Percentiles rank a stretch among this genome's conserved stretches.
These are phyloP conservation scores for Pythium vanterpoolii DNA, from an alignment of 352 stramenopile species.

Conservation along the genomic window DNA sequence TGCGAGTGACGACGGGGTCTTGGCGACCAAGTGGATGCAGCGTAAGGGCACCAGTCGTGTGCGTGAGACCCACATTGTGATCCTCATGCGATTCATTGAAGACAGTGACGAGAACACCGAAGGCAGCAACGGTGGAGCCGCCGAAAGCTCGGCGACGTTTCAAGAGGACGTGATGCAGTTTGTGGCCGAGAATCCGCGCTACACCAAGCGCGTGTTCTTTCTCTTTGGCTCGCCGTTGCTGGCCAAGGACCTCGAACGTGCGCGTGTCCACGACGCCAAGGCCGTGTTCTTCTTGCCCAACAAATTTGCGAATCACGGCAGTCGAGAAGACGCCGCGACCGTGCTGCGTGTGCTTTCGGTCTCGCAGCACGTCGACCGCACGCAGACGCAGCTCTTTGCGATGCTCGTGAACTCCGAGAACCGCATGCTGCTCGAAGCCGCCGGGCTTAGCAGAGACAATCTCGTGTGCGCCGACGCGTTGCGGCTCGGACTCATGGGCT, in stretches of 20 bases:
- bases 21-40: conserved; percentile 50
- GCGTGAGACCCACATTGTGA: conserved; percentile 77
- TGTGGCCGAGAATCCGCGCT: conserved; percentile 62
- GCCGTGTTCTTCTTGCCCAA: conserved; percentile 85
- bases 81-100: conserved; percentile 75
- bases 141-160: conserved; percentile 31
- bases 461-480: conserved; percentile 81
- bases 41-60: conserved; percentile 40
- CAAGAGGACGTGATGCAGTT: conserved; percentile 66
- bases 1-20: background rate
- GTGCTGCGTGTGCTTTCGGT: conserved; percentile 80
- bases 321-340: conserved; percentile 79
- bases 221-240: conserved; percentile 68
- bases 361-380: conserved; percentile 47
- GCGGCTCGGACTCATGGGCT: conserved; percentile 78
- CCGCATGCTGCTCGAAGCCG: conserved; percentile 68
- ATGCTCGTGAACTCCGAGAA: conserved; percentile 87
- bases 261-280: conserved; percentile 59
- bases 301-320: conserved; percentile 76
- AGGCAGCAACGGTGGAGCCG: background rate
- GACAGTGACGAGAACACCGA: conserved; percentile 23
- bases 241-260: conserved; percentile 49
- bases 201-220: conserved; percentile 79
- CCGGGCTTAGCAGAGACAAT: conserved; percentile 62
- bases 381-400: conserved; percentile 71